Conservation (phyloP, 225 moss, liverwort and hornwort genomes). For the Ulota crispa region DNA sequence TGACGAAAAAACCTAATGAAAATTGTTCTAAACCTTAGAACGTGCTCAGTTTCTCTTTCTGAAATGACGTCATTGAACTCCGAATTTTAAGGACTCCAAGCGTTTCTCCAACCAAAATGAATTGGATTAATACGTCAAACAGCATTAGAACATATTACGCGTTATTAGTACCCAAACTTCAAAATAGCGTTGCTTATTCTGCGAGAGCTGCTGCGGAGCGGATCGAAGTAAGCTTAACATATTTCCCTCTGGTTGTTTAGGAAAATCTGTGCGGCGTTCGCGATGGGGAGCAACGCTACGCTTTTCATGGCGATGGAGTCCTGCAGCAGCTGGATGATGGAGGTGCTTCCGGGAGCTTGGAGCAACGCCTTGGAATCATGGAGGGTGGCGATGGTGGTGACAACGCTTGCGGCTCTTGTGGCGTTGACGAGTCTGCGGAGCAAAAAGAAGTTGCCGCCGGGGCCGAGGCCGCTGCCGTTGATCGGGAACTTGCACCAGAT, state of each 20-base stretch:
- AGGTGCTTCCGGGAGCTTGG: not conserved
- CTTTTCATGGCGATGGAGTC: not conserved
- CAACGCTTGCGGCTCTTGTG: not conserved
- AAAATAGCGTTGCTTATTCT: no score
- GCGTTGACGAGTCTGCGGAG: not conserved
- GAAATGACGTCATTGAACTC: no score
- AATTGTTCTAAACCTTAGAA: no score
- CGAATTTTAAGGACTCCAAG: no score
- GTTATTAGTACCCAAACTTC: no score
- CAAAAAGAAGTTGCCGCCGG: conserved; percentile 36
- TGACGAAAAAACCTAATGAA: no score
- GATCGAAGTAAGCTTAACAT: no score
- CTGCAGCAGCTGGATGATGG: conserved; percentile 8
- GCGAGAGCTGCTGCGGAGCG: no score
- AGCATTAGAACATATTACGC: no score
- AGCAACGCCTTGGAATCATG: not conserved
- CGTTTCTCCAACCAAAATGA: no score
- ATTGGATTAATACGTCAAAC: no score
- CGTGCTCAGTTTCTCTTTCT: no score
- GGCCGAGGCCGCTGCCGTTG: conserved; percentile 33
- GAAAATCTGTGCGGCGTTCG: not conserved
- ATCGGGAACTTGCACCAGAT: conserved; percentile 49
- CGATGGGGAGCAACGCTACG: not conserved
- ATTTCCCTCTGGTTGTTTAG: not conserved
- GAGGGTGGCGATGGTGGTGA: not conserved